Conservation (phyloP, 2,329 filamentous ascomycete species). For the Clonostachys rosea region DNA sequence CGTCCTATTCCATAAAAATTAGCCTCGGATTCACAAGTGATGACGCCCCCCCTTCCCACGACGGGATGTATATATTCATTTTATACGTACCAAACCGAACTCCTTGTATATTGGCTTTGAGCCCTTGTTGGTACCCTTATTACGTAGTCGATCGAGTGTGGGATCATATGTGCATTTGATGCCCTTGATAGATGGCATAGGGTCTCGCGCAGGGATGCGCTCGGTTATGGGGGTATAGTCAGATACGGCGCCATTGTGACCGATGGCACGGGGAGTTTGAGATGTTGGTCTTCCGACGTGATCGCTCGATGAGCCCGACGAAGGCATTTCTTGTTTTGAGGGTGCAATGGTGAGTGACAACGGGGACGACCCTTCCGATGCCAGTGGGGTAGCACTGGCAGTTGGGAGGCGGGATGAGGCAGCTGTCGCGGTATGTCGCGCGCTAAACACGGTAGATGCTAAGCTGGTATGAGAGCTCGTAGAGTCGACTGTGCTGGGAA, state of each 20-base stretch:
- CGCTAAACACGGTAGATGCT: constrained; percentile 67
- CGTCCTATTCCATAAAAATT: constrained; percentile 62
- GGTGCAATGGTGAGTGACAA: constrained; percentile 39
- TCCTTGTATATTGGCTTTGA: constrained; percentile 58
- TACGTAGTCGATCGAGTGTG: constrained; percentile 42
- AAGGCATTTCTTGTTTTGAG: constrained; percentile 51
- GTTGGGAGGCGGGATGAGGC: constrained; percentile 33
- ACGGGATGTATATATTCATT: constrained; percentile 21
- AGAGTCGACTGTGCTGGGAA: constrained; percentile 66
- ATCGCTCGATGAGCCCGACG: constrained; percentile 38
- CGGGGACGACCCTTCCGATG: constrained; percentile 46
- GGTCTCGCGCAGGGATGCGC: constrained; percentile 54
- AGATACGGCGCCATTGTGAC: constrained; percentile 23
- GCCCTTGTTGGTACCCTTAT: constrained; percentile 48
- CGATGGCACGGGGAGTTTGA: constrained; percentile 17
- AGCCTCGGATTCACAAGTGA: constrained; percentile 49
- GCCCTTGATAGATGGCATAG: constrained; percentile 46
- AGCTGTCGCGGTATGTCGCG: constrained; percentile 33
- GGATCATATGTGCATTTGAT: constrained; percentile 59
- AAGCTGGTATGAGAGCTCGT: constrained; percentile 68
- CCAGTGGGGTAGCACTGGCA: constrained; percentile 45
- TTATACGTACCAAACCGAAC: constrained; percentile 62
- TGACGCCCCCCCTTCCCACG: constrained; percentile 51
- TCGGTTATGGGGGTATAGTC: constrained; percentile 23
- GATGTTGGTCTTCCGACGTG: constrained; percentile 16